phyloP scores from a whole-genome alignment of 805 yeast genomes.

The Pichia californica region DNA sequence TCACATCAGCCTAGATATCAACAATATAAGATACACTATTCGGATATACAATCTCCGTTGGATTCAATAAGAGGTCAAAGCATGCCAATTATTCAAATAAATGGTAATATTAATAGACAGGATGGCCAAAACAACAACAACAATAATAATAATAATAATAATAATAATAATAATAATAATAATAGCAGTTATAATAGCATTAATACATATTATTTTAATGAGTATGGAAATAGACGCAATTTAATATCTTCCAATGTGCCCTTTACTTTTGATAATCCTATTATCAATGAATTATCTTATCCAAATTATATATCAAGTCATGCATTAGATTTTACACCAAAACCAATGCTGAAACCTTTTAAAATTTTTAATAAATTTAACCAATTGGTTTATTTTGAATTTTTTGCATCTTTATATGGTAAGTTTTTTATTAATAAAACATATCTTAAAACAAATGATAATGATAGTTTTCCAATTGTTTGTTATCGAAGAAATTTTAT shows the following conservation, averaged over 20 bases:
- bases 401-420: slow-evolving; percentile 14
- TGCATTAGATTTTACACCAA: background rate
- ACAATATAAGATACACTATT: too few relatives aligned
- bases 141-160: background rate
- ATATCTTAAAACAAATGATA: slow-evolving; percentile 4
- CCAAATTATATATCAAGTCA: too few relatives aligned
- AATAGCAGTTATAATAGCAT: background rate
- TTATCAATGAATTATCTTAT: background rate
- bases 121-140: too few relatives aligned
- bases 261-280: background rate
- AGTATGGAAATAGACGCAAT: too few relatives aligned
- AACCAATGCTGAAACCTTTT: background rate
- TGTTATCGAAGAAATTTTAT: slow-evolving; percentile 21
- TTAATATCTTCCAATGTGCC: too few relatives aligned
- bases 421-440: slow-evolving; percentile 17
- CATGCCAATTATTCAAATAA: too few relatives aligned
- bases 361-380: background rate
- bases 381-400: background rate
- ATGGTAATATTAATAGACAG: too few relatives aligned
- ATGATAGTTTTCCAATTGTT: slow-evolving; percentile 13
- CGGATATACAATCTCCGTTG: too few relatives aligned
- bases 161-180: background rate
- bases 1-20: too few relatives aligned
- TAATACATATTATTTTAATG: too few relatives aligned
- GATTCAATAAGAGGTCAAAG: too few relatives aligned